These are phyloP conservation scores for Phaeoacremonium minimum DNA, from an alignment of 2,329 filamentous ascomycete species.

Conservation along the genomic window DNA sequence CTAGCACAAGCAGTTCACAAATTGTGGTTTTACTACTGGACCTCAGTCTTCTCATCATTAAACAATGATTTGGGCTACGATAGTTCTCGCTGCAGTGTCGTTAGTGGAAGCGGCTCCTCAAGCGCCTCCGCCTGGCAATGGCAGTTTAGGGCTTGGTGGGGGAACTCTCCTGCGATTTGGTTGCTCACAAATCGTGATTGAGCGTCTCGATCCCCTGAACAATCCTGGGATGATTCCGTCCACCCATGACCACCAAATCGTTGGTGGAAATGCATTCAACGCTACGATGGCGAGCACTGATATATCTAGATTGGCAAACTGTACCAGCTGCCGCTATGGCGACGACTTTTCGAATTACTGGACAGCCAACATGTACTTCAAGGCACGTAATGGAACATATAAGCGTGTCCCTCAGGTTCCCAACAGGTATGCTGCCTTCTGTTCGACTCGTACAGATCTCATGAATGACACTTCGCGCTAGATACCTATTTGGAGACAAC, in stretches of 20 bases:
- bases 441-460: too few relatives aligned
- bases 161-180: constrained; percentile 19
- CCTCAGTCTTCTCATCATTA: too few relatives aligned
- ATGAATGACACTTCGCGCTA: too few relatives aligned
- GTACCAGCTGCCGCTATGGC: constrained; percentile 17
- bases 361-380: constrained; percentile 18
- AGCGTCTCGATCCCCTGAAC: constrained; percentile 21
- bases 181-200: constrained; percentile 17
- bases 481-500: too few relatives aligned
- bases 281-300: constrained; percentile 21
- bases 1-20: too few relatives aligned
- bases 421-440: constrained; percentile 24
- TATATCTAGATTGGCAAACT: constrained; percentile 4
- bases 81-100: too few relatives aligned
- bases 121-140: too few relatives aligned
- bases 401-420: constrained; percentile 27
- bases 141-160: too few relatives aligned
- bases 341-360: constrained; percentile 27
- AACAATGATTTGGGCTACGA: too few relatives aligned
- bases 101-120: too few relatives aligned
- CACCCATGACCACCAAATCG: constrained; percentile 31
- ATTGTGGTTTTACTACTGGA: too few relatives aligned
- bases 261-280: constrained; percentile 34
- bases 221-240: constrained; percentile 29
- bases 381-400: constrained; percentile 17